Evolutionary conservation across 202 grass and related monocot genomes (phyloP), one percentile per base, ranked within the genome.

Genomic region (Saccharum hybrid): DNA sequence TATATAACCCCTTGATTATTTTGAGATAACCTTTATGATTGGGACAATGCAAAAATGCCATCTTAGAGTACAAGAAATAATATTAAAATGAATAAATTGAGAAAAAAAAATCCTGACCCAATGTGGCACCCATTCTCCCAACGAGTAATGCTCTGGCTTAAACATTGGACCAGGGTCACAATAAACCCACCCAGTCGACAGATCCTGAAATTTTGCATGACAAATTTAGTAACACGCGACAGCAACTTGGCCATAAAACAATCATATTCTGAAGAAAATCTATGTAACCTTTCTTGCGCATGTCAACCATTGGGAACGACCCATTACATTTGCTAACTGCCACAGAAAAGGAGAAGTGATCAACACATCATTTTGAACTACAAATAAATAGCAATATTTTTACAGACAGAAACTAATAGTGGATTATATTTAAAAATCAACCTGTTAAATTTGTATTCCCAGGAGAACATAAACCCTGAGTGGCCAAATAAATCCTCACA

Each of bases 301-400:
- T 31, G 96, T 90, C 75, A 99, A 84, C 90, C 96, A 94, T 13
- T 86, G 93, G 84, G 88, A 96, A 82, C 11, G 84, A 5, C 96
- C 93, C 96, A 99, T 89, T 83, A 92, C 77, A 71, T 93, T 94
- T 84, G 96, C 93, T 87, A 99, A 82, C 96, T 99, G 88, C 79
- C 26, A 80, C 84, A 86, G 30, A 71, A 31, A 16, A 7, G 10
- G 1, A 0, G 5, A 62, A 30, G 41, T 75, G 68, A 87, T 15
- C 4, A 69, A 37, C 15, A 63, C 69, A 56, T 81, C 54, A 87
- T 66, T 49, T 14, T 81, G 6, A 59, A 26, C 42, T 71, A 59
- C 13, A 84, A 66, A 75, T 36, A 34, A 67, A 45, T 51, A 3
- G 22, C 8, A 19, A 3, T 39, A 19, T 79, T 19, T 52, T 79